Percentiles rank a stretch among this genome's conserved stretches.
Evolutionary conservation across 306 rosid genomes (phyloP).

Genomic region (Castanea crenata): DNA sequence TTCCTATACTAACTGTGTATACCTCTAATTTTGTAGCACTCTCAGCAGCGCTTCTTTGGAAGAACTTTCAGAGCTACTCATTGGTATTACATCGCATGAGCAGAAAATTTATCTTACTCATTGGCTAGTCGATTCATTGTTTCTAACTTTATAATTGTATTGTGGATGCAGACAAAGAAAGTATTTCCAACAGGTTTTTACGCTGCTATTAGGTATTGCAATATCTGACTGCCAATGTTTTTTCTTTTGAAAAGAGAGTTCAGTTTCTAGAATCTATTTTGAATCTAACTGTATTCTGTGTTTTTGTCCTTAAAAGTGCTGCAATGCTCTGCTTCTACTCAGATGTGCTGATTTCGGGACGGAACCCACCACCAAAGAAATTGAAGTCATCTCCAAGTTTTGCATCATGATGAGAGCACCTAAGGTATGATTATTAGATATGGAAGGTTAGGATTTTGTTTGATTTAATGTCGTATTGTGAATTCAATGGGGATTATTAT

Average conservation of each 20-base stretch:
- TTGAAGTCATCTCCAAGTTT: slow-evolving; percentile 56
- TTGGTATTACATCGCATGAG: slow-evolving; percentile 43
- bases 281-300: not conserved
- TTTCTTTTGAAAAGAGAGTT: not conserved
- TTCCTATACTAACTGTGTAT: not conserved
- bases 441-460: not conserved
- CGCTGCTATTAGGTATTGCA: slow-evolving; percentile 56
- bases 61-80: slow-evolving; percentile 65
- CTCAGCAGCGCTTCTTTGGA: slow-evolving; percentile 71
- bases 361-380: slow-evolving; percentile 96
- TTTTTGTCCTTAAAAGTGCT: slow-evolving; percentile 44
- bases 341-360: slow-evolving; percentile 70
- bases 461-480: slow-evolving; percentile 24
- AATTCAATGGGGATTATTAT: slow-evolving; percentile 13
- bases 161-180: slow-evolving; percentile 66
- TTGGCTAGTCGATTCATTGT: slow-evolving; percentile 2
- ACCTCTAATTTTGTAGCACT: slow-evolving; percentile 46
- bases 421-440: slow-evolving; percentile 18
- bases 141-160: slow-evolving; percentile 6
- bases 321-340: slow-evolving; percentile 92
- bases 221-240: slow-evolving; percentile 5
- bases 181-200: slow-evolving; percentile 66
- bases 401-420: slow-evolving; percentile 39
- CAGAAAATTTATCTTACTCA: not conserved
- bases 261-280: slow-evolving; percentile 4